A percentile compares a stretch with the other conserved stretches of the same genome.
These are phyloP conservation scores for Colletotrichum tropicale DNA, from an alignment of 2,329 filamentous ascomycete genomes.

Conservation along the genomic window DNA sequence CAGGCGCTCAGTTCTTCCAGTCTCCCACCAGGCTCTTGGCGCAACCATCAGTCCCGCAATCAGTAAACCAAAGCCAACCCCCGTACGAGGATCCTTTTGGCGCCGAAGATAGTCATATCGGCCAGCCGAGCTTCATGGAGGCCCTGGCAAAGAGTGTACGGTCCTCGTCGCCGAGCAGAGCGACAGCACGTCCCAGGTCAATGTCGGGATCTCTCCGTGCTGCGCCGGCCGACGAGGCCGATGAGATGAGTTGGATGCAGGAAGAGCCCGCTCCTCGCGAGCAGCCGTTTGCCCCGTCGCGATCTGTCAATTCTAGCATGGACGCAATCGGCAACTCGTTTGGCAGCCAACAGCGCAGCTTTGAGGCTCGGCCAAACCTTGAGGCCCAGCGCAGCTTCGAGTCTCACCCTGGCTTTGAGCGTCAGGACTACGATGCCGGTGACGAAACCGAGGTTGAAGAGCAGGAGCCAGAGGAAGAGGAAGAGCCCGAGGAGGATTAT, in stretches of 20 bases:
- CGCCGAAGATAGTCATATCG: conserved; percentile 26
- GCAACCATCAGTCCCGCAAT: background rate
- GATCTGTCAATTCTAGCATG: conserved; percentile 5
- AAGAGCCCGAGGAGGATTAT: conserved; percentile 2
- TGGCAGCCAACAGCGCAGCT: background rate
- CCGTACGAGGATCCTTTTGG: conserved; percentile 33
- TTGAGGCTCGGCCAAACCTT: background rate
- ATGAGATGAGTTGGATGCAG: conserved; percentile 49
- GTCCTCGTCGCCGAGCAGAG: background rate
- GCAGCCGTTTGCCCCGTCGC: conserved; percentile 5
- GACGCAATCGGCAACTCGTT: conserved; percentile 5
- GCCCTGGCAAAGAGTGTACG: conserved; percentile 31
- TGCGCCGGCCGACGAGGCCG: conserved; percentile 29
- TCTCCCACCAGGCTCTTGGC: background rate
- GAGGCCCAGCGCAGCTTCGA: background rate
- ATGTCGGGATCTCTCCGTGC: conserved; percentile 8
- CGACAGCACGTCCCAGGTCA: background rate
- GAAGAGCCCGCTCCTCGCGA: conserved; percentile 21
- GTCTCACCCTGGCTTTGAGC: background rate
- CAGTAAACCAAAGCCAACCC: conserved; percentile 17
- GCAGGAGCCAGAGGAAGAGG: conserved; percentile 13
- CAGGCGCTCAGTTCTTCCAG: conserved; percentile 19
- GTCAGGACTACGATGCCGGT: background rate
- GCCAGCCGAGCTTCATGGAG: conserved; percentile 36
- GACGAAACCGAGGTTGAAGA: conserved; percentile 12